Conservation (phyloP, 257 asterid genomes). For the Salvia miltiorrhiza region DNA sequence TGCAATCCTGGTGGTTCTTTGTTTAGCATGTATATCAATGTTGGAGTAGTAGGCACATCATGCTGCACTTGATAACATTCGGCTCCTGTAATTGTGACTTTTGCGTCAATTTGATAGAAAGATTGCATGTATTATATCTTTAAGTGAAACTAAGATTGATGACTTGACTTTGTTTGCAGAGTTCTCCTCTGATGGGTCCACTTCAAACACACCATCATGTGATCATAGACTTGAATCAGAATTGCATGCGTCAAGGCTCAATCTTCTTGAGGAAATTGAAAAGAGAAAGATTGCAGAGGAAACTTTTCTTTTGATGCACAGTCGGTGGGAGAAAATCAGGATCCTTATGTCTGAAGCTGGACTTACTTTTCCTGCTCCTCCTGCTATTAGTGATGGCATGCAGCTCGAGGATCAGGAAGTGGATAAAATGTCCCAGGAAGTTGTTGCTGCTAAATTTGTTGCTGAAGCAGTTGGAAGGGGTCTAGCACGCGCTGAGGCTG, state of each 20-base stretch:
- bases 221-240: slow-evolving; percentile 41
- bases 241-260: slow-evolving; percentile 36
- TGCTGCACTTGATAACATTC: neutral
- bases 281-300: slow-evolving; percentile 67
- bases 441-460: slow-evolving; percentile 56
- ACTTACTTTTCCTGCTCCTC: slow-evolving; percentile 57
- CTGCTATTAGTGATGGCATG: slow-evolving; percentile 32
- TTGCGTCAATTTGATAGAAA: neutral
- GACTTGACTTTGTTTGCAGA: slow-evolving; percentile 36
- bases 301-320: slow-evolving; percentile 42
- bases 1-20: neutral
- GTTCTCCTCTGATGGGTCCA: slow-evolving; percentile 59
- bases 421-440: slow-evolving; percentile 55
- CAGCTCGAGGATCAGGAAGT: slow-evolving; percentile 32
- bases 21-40: neutral
- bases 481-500: slow-evolving; percentile 71
- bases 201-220: slow-evolving; percentile 28
- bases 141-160: neutral
- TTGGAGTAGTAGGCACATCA: neutral
- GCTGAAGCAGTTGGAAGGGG: slow-evolving; percentile 73
- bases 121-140: neutral
- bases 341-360: slow-evolving; percentile 61
- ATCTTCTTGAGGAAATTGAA: slow-evolving; percentile 63
- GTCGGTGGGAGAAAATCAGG: slow-evolving; percentile 65
- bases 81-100: neutral